These are phyloP conservation scores for Apodospora peruviana DNA, from an alignment of 495 filamentous ascomycete genomes.

Conservation along the genomic window DNA sequence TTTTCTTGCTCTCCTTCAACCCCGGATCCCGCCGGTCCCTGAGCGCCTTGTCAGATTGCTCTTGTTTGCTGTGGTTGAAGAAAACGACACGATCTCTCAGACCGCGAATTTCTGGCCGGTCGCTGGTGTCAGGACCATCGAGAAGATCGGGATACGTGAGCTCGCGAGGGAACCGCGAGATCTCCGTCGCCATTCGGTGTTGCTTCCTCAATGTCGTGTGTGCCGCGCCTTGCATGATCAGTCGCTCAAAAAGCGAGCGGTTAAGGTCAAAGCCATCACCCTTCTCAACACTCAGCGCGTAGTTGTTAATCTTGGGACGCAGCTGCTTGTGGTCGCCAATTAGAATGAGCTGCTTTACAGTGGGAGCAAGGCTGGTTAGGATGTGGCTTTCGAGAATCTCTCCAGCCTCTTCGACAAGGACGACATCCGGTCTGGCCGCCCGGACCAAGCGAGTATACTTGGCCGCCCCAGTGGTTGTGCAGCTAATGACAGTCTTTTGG, in stretches of 20 bases:
- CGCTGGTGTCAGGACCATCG: constrained; percentile 51
- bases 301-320: constrained; percentile 64
- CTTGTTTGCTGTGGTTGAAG: constrained; percentile 54
- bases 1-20: constrained; percentile 52
- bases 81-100: constrained; percentile 61
- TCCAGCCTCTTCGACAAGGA: constrained; percentile 74
- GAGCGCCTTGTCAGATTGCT: constrained; percentile 37
- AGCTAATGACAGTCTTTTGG: constrained; percentile 61
- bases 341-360: constrained; percentile 62
- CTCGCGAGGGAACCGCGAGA: constrained; percentile 53
- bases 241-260: constrained; percentile 64
- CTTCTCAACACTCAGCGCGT: constrained; percentile 58
- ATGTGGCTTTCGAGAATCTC: constrained; percentile 72
- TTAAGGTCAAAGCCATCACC: constrained; percentile 68
- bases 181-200: constrained; percentile 67
- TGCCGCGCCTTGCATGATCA: constrained; percentile 50
- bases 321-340: constrained; percentile 80
- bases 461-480: constrained; percentile 71
- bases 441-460: constrained; percentile 52
- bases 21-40: constrained; percentile 48
- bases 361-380: constrained; percentile 53
- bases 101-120: constrained; percentile 48
- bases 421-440: constrained; percentile 44
- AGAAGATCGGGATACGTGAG: constrained; percentile 61
- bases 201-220: constrained; percentile 56